Evolutionary conservation across 2,329 filamentous ascomycete species (phyloP).

Genomic region (Trichoderma sp.): DNA sequence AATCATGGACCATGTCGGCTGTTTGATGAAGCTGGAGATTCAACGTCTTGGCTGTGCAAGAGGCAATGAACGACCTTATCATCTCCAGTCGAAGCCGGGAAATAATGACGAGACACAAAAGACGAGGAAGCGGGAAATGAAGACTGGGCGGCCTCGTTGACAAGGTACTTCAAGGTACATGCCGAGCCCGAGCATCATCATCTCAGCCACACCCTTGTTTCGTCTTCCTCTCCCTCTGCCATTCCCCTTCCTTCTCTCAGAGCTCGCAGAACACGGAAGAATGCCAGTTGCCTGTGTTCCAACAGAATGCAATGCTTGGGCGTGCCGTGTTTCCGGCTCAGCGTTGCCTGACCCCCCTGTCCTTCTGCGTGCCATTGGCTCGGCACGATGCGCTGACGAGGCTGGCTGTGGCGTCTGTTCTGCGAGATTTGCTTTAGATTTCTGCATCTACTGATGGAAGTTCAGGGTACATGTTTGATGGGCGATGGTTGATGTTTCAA

Average conservation of each 20-base stretch:
- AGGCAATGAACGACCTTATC: too few species aligned
- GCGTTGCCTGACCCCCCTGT: background rate
- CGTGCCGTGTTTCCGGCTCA: slow-evolving; percentile 21
- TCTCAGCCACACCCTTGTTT: slow-evolving; percentile 1
- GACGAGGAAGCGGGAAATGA: slow-evolving; percentile 24
- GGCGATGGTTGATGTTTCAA: too few species aligned
- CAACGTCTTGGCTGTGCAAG: too few species aligned
- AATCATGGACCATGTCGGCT: too few species aligned
- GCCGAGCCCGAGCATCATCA: too few species aligned
- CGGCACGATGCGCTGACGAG: slow-evolving; percentile 26
- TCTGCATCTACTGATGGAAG: background rate
- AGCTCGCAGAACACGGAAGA: too few species aligned
- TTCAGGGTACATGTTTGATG: background rate
- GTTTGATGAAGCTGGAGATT: too few species aligned
- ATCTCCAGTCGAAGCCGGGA: background rate
- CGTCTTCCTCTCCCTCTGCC: background rate
- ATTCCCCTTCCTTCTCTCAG: background rate
- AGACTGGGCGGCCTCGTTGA: background rate
- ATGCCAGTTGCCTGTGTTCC: too few species aligned
- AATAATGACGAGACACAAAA: background rate
- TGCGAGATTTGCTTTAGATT: background rate
- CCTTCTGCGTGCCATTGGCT: slow-evolving; percentile 14
- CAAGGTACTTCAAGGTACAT: too few species aligned
- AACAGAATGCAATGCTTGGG: too few species aligned
- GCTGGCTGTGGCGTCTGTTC: slow-evolving; percentile 10